Evolutionary conservation across 129 eudicot species (phyloP).

Genomic region (Helianthus tuberosus): DNA sequence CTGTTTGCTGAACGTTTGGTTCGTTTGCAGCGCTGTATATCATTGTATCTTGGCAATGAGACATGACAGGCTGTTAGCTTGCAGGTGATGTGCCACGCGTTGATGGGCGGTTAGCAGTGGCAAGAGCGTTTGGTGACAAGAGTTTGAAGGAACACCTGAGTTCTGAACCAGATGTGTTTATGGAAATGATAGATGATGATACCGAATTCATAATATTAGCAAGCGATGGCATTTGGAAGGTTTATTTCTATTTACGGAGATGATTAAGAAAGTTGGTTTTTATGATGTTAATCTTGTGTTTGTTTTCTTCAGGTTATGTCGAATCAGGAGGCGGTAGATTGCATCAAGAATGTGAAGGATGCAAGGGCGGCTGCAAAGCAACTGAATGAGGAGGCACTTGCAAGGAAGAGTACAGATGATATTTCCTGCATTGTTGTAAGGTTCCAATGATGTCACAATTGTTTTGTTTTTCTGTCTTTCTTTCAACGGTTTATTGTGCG

Average conservation of each 20-base stretch:
- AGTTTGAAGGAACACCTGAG: slow-evolving; percentile 91
- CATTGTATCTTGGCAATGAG: slow-evolving; percentile 14
- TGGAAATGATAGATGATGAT: slow-evolving; percentile 59
- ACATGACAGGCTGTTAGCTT: slow-evolving; percentile 27
- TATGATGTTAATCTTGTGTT: neutral
- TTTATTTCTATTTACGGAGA: slow-evolving; percentile 10
- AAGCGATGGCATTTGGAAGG: slow-evolving; percentile 98
- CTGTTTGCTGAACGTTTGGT: too few species aligned
- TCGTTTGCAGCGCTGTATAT: too few species aligned
- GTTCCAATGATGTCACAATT: slow-evolving; percentile 48
- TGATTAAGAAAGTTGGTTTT: neutral
- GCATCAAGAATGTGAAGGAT: slow-evolving; percentile 72
- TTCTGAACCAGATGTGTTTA: slow-evolving; percentile 76
- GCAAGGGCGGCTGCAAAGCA: slow-evolving; percentile 86
- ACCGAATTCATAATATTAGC: slow-evolving; percentile 77
- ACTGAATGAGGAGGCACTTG: slow-evolving; percentile 64
- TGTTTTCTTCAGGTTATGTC: slow-evolving; percentile 67
- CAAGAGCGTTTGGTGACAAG: slow-evolving; percentile 98
- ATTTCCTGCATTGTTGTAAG: slow-evolving; percentile 92
- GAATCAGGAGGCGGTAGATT: slow-evolving; percentile 88
- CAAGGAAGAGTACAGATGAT: slow-evolving; percentile 90
- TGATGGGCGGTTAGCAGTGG: slow-evolving; percentile 96
- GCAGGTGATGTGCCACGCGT: slow-evolving; percentile 98
- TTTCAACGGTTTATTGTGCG: neutral
- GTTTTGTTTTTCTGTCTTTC: neutral